Base-by-base conservation (phyloP, 2,329 filamentous ascomycete genomes). In the Hymenotorrendiella dingleyae region DNA sequence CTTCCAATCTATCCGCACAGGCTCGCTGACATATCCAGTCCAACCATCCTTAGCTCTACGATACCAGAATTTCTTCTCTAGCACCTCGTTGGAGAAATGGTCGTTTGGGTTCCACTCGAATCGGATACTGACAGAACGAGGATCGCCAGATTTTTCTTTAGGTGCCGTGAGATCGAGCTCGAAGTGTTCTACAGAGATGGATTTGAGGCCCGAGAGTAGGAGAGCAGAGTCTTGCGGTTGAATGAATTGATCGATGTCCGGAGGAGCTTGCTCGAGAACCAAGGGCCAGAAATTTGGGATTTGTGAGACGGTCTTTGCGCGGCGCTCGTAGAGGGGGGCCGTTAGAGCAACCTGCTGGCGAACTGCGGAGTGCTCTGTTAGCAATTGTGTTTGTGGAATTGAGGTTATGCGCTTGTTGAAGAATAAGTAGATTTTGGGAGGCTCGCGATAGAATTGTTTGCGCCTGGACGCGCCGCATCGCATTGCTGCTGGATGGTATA, bases 281-380 rank as follows among this genome's bases (percentile, higher is more conserved):
- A 94, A 78, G n/a, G 86, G 74, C 93, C 93, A 97, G 78, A 97
- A 98, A 69, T 86, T 80, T 55, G 80, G 78, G 60, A 96, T 90
- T 60, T 82, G 73, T 50, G 76, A 66, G 52, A 93, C 71, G 51
- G 88, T 67, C 55, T 78, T 74, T 53, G 78, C 72, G 62, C 91
- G 87, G 68, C 85, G 86, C 57, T 76, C 73, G 71, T 88, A 95
- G 48, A 94, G 76, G 33, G 83, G 74, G 48, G 73, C 70, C 58
- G 78, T 76, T 55, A 89, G 72, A 52, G 74, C 68, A 55, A 83
- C 76, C 64, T 90, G 82, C 59, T 84, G 74, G 59, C 85, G 82
- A 59, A 89, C 86, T 90, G 60, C 47, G 27, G 23, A 40, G 2
- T 16, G 34, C 14, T 29, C 36, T n/a, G 37, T 50, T 51, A 55